Conservation (phyloP, 768 basidiomycete species). For the Agaricus sinodeliciosus region DNA sequence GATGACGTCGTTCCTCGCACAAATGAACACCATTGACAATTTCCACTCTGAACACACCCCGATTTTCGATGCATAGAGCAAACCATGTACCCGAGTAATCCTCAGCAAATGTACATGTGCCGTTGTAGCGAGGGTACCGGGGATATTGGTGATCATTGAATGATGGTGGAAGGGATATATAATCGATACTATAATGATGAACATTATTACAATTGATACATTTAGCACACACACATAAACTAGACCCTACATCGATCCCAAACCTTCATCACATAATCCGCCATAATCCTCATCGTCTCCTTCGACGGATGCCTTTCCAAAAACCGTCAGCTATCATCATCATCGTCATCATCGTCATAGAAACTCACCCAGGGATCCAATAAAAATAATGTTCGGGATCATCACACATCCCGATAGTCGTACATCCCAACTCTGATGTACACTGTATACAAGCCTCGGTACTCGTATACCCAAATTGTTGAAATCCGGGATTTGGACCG, state of each 20-base stretch:
- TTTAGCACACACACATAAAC: no score
- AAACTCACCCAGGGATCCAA: conserved; percentile 41
- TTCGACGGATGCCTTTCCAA: conserved; percentile 40
- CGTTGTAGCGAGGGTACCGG: no score
- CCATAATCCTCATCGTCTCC: conserved; percentile 45
- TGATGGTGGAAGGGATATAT: no score
- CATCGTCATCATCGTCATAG: neutral
- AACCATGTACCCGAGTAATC: no score
- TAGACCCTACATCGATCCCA: conserved; percentile 14
- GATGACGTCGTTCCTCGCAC: no score
- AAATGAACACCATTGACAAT: no score
- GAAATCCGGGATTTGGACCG: conserved; percentile 33
- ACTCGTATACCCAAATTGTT: conserved; percentile 43
- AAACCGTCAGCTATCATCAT: neutral
- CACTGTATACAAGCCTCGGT: conserved; percentile 24
- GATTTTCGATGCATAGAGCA: no score
- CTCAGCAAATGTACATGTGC: no score
- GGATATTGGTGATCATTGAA: no score
- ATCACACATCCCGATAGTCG: conserved; percentile 25
- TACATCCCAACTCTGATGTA: conserved; percentile 24
- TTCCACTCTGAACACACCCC: no score
- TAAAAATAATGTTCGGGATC: conserved; percentile 47
- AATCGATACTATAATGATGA: no score
- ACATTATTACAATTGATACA: no score
- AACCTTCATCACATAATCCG: conserved; percentile 40